These are phyloP conservation scores for Umbelopsis sp. DNA, from an alignment of 192 early-diverging fungal genomes.

Conservation along the genomic window DNA sequence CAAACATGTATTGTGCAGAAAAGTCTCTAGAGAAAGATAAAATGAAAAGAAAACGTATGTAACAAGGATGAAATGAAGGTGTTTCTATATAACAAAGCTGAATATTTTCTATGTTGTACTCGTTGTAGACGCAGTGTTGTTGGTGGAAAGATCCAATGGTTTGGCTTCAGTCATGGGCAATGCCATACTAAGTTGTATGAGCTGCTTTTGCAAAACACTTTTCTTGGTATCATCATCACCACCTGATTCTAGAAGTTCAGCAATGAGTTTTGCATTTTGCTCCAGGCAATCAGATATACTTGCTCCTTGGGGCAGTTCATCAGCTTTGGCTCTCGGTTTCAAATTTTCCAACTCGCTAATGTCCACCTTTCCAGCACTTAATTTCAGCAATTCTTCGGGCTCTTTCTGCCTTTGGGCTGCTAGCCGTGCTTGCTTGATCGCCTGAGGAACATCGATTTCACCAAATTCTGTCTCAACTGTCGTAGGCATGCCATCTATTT, in stretches of 20 bases:
- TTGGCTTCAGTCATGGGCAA: constrained; percentile 7
- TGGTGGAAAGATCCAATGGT: background rate
- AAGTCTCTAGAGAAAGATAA: background rate
- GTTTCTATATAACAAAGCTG: constrained; percentile 14
- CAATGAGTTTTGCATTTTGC: background rate
- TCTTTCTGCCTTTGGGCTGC: constrained; percentile 2
- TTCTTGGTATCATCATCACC: constrained; percentile 1
- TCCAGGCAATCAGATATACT: background rate
- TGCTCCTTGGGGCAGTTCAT: background rate
- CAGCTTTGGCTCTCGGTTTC: background rate
- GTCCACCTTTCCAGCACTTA: constrained; percentile 8
- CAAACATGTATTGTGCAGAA: background rate
- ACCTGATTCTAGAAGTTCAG: background rate
- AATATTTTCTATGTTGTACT: constrained; percentile 14
- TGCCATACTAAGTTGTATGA: constrained; percentile 3
- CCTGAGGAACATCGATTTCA: constrained; percentile 15
- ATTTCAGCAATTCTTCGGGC: constrained; percentile 6
- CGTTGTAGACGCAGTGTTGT: background rate
- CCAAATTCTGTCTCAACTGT: constrained; percentile 32
- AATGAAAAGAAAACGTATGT: background rate
- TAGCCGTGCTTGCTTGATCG: constrained; percentile 4
- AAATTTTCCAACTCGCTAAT: constrained; percentile 10
- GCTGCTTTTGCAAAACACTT: background rate
- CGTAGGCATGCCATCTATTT: background rate
- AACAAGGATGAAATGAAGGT: background rate